Evolutionary conservation across 768 basidiomycete genomes (phyloP), one percentile per base, ranked within the genome.

Genomic region (Suillus cothurnatus): DNA sequence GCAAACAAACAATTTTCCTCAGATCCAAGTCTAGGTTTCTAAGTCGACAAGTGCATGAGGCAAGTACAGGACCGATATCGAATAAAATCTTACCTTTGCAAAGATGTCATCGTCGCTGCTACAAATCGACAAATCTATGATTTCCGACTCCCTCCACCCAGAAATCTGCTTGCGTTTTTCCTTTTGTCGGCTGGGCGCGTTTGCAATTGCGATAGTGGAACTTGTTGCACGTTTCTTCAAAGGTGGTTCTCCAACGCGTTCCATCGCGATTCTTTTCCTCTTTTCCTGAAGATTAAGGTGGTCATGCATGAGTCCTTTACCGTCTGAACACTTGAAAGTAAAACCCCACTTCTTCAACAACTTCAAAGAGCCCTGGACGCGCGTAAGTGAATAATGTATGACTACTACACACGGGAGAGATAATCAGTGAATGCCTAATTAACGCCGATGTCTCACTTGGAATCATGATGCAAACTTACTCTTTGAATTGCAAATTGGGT

Each of bases 21-120:
- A 4, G 6, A 31, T 45, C 7, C 52, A 19, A 70, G 36, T 63
- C 66, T 74, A 50, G 63, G 71, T 64, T 64, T 77, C 74, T 75
- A 63, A 39, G 36, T 61, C 12, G 32, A 55, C 53, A n/a, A n/a
- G 21, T n/a, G 6, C 8, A 36, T 43, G 6, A 21, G 67, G 4
- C 4, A 56, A 50, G 49, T 31, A 34, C 6, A 31, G 6, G 0
- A 61, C 1, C 11, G 3, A 11, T 47, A 65, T 4, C 43, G 8
- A 23, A 11, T 12, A 2, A 23, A 12, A 49, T 66, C 74, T 28
- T 28, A 73, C 74, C 65, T 76, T 76, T 41, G 47, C 23, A 28
- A 70, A 64, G 14, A 2, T 43, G n/a, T 74, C 74, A 9, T 66
- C 39, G 36, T 77, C 74, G 26, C 76, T 76, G 57, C 77, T 74